phyloP scores from a whole-genome alignment of 805 yeast species.

The Starmerella khaoyaiensis region DNA sequence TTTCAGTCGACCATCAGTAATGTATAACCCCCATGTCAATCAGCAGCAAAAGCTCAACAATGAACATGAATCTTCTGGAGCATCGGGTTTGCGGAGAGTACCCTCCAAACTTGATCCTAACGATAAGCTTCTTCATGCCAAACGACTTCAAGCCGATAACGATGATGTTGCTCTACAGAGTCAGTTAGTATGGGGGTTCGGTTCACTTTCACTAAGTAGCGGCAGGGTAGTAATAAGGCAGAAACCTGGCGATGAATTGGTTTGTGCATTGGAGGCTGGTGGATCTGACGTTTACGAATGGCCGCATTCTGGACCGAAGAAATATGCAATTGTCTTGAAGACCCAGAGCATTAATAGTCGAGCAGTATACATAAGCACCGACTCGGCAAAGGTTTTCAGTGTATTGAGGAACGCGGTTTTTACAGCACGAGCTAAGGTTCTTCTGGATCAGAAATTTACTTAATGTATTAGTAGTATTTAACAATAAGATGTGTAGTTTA shows the following conservation, averaged over 20 bases:
- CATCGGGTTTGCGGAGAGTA: conserved; percentile 4
- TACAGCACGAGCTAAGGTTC: conserved; percentile 21
- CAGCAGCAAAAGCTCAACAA: background rate
- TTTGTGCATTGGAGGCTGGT: conserved; percentile 10
- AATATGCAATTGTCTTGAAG: conserved; percentile 19
- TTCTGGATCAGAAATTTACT: conserved; percentile 2
- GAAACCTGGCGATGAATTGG: conserved; percentile 17
- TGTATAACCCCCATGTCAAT: conserved; percentile 14
- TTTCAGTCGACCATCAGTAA: conserved; percentile 17
- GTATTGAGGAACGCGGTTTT: conserved; percentile 23
- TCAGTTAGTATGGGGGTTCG: conserved; percentile 19
- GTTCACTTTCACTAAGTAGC: conserved; percentile 8
- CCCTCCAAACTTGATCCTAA: conserved; percentile 14
- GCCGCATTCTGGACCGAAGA: conserved; percentile 19
- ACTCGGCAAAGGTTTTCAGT: conserved; percentile 21
- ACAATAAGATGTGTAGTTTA: too few relatives aligned
- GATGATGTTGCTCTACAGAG: conserved; percentile 12
- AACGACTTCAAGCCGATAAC: conserved; percentile 7
- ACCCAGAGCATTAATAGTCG: conserved; percentile 20
- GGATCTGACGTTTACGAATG: conserved; percentile 19
- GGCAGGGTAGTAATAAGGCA: conserved; percentile 16
- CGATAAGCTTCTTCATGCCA: conserved; percentile 8
- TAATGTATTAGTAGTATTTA: too few relatives aligned
- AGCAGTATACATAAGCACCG: conserved; percentile 20
- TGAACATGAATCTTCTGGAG: too few relatives aligned